These are phyloP conservation scores for Paecilomyces variotii DNA, from an alignment of 2,329 filamentous ascomycete genomes.

Conservation along the genomic window DNA sequence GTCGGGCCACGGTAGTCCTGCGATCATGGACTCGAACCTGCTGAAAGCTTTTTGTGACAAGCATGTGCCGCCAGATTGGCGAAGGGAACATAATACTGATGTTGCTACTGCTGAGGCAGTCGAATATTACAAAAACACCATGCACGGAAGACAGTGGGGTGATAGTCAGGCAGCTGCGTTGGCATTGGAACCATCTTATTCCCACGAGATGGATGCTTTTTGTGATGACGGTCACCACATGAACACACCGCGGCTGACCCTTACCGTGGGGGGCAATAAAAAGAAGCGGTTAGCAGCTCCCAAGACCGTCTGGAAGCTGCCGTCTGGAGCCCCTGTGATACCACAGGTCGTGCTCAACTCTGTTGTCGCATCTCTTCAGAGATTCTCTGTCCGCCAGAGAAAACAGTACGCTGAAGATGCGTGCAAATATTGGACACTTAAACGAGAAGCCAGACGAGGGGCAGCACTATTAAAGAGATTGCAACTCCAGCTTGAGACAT, in stretches of 20 bases:
- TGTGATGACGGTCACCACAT: constrained; percentile 35
- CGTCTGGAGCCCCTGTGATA: constrained; percentile 89
- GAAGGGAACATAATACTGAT: constrained; percentile 75
- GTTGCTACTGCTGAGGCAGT: constrained; percentile 74
- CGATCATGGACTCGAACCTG: constrained; percentile 70
- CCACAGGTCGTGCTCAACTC: constrained; percentile 80
- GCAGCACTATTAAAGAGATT: constrained; percentile 87
- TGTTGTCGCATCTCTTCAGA: constrained; percentile 72
- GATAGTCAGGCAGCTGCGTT: constrained; percentile 79
- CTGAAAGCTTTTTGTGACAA: constrained; percentile 95
- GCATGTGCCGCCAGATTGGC: constrained; percentile 84
- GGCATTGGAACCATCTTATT: constrained; percentile 66
- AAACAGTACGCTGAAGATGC: constrained; percentile 90
- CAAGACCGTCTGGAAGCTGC: constrained; percentile 80
- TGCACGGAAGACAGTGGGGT: constrained; percentile 86
- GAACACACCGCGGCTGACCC: constrained; percentile 42
- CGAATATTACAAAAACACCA: constrained; percentile 79
- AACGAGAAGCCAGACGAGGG: constrained; percentile 83
- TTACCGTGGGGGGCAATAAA: constrained; percentile 51
- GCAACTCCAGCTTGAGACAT: constrained; percentile 90
- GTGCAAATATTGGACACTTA: constrained; percentile 96
- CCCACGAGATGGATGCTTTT: constrained; percentile 46
- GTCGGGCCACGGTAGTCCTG: constrained; percentile 69
- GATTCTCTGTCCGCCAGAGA: constrained; percentile 76
- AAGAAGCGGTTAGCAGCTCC: constrained; percentile 45